Percentiles rank a stretch among this genome's conserved stretches.
Evolutionary conservation across 1,139 yeast species (phyloP).

Genomic region (Williopsis jadinii): DNA sequence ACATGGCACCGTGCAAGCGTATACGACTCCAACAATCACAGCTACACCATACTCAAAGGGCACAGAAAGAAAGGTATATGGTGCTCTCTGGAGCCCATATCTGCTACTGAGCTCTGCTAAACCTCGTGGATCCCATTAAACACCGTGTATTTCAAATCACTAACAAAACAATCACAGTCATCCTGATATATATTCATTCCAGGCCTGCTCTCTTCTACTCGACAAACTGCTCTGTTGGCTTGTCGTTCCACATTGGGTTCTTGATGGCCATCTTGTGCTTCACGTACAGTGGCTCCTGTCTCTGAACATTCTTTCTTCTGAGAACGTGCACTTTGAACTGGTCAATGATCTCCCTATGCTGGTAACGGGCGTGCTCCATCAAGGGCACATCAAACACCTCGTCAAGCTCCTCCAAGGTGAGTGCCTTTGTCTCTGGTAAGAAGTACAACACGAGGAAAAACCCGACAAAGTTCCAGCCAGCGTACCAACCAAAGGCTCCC

Average conservation of each 20-base stretch:
- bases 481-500: constrained; percentile 88
- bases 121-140: too few species aligned
- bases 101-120: too few species aligned
- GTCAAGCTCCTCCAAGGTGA: constrained; percentile 67
- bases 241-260: constrained; percentile 53
- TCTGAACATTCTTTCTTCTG: constrained; percentile 35
- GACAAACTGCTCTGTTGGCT: constrained; percentile 13
- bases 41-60: too few species aligned
- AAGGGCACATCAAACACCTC: constrained; percentile 59
- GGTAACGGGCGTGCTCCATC: constrained; percentile 48
- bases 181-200: too few species aligned
- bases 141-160: too few species aligned
- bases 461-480: constrained; percentile 79
- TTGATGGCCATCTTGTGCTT: constrained; percentile 56
- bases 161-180: too few species aligned
- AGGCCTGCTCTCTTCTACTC: too few species aligned
- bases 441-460: constrained; percentile 61
- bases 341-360: constrained; percentile 38
- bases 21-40: too few species aligned
- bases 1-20: too few species aligned
- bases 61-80: too few species aligned
- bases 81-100: too few species aligned
- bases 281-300: constrained; percentile 48
- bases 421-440: constrained; percentile 66
- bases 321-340: constrained; percentile 33